Percentiles rank a stretch among this genome's conserved stretches.
These are phyloP conservation scores for Sergeia podlipaevii DNA, from an alignment of 208 protist genomes.

Conservation along the genomic window DNA sequence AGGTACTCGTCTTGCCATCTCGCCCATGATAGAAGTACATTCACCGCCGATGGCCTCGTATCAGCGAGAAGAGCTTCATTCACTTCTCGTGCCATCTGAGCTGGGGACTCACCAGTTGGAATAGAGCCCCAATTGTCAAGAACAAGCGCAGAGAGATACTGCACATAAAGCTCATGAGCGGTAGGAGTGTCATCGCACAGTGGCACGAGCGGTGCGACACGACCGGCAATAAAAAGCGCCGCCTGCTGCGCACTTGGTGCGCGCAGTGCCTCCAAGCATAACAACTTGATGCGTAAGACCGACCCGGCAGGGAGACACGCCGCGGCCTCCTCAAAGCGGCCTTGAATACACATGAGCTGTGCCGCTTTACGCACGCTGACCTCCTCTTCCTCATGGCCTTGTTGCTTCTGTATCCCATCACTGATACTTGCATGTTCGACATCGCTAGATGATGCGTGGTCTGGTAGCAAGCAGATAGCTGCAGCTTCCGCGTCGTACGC, in stretches of 20 bases:
- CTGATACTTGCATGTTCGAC: background rate
- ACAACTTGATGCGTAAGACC: conserved; percentile 44
- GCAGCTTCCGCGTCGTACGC: conserved; percentile 39
- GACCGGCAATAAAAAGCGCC: conserved; percentile 29
- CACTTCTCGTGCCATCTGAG: conserved; percentile 44
- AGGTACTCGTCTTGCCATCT: conserved; percentile 42
- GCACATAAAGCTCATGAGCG: conserved; percentile 20
- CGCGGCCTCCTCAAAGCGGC: conserved; percentile 38
- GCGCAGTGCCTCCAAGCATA: conserved; percentile 51
- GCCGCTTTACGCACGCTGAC: conserved; percentile 31
- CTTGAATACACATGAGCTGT: conserved; percentile 54
- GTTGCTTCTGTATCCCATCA: conserved; percentile 4
- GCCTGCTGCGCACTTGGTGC: conserved; percentile 11
- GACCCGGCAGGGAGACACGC: conserved; percentile 37
- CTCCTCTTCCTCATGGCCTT: background rate
- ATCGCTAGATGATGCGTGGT: background rate
- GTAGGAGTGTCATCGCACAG: conserved; percentile 18
- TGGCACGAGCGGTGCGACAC: conserved; percentile 46
- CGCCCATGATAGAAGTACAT: conserved; percentile 64
- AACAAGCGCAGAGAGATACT: no score
- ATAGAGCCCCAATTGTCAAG: no score
- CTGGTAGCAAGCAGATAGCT: background rate
- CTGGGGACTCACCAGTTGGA: no score
- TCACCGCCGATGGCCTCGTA: conserved; percentile 39
- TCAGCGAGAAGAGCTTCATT: conserved; percentile 55